phyloP scores from a whole-genome alignment of 148 eudicot species.

The Chenopodium berlandieri region DNA sequence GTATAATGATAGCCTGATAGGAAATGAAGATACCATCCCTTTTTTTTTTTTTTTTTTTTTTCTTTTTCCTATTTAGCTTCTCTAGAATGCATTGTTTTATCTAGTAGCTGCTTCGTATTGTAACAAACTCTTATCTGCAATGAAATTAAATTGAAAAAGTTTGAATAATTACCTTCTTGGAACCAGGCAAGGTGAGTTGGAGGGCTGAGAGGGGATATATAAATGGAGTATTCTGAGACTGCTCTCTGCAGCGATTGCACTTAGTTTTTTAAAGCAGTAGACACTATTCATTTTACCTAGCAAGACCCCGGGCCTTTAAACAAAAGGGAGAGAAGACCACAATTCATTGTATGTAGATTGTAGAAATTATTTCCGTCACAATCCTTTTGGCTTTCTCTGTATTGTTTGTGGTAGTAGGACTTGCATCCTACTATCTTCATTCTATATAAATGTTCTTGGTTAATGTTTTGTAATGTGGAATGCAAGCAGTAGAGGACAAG shows the following conservation, averaged over 20 bases:
- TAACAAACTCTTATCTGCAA: background rate
- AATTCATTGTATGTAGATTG: background rate
- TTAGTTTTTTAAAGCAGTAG: background rate
- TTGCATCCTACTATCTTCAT: too few relatives aligned
- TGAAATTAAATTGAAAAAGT: background rate
- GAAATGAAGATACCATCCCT: background rate
- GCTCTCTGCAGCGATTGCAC: background rate
- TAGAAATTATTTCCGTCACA: background rate
- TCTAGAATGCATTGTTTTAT: background rate
- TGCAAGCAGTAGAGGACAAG: too few relatives aligned
- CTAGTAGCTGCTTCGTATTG: background rate
- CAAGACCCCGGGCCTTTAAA: background rate
- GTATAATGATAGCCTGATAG: conserved; percentile 29
- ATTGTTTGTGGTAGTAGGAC: too few relatives aligned
- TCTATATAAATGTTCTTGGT: too few relatives aligned
- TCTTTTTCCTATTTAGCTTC: background rate
- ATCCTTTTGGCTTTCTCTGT: background rate
- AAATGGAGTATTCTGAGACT: background rate
- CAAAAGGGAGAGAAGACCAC: background rate
- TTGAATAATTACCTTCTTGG: background rate
- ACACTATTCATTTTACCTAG: background rate
- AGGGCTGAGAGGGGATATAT: background rate
- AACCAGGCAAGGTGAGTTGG: background rate
- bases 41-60: background rate
- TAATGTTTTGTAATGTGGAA: too few relatives aligned